These are phyloP conservation scores for Lentinula lateritia DNA, from an alignment of 768 basidiomycete genomes.

Conservation along the genomic window DNA sequence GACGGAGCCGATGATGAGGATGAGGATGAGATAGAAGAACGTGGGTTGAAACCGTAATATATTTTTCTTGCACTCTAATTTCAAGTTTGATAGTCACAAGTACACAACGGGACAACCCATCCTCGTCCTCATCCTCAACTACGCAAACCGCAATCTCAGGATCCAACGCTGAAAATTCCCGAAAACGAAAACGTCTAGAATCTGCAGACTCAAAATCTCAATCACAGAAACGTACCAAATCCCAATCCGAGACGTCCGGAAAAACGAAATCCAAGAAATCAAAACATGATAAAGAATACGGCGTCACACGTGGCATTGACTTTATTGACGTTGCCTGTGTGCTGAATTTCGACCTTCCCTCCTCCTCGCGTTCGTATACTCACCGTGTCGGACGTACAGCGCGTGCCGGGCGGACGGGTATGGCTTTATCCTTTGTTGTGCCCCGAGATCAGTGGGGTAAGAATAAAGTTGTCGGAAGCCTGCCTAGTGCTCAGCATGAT, in stretches of 20 bases:
- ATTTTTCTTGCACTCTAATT: no score
- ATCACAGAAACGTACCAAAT: constrained; percentile 14
- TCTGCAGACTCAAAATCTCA: no score
- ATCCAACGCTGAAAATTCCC: not conserved
- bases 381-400: constrained; percentile 97
- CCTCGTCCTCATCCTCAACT: constrained; percentile 30
- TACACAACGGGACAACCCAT: constrained; percentile 42
- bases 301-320: constrained; percentile 93
- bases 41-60: constrained; percentile 16
- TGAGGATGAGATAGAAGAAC: constrained; percentile 32
- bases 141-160: constrained; percentile 42
- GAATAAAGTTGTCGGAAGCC: constrained; percentile 64
- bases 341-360: constrained; percentile 96
- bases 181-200: not conserved
- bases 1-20: constrained; percentile 24
- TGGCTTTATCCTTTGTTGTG: constrained; percentile 87
- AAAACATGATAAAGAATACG: constrained; percentile 74
- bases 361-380: constrained; percentile 81
- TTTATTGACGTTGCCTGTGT: constrained; percentile 97
- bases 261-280: constrained; percentile 34
- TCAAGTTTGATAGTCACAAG: constrained; percentile 38
- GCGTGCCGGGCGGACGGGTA: constrained; percentile 89
- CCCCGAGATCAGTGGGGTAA: constrained; percentile 63
- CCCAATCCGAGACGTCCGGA: not conserved
- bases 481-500: constrained; percentile 61